Percentiles rank a stretch among this genome's conserved stretches.
Evolutionary conservation across 495 filamentous ascomycete species (phyloP).

Genomic region (Hypoxylon perforatum): DNA sequence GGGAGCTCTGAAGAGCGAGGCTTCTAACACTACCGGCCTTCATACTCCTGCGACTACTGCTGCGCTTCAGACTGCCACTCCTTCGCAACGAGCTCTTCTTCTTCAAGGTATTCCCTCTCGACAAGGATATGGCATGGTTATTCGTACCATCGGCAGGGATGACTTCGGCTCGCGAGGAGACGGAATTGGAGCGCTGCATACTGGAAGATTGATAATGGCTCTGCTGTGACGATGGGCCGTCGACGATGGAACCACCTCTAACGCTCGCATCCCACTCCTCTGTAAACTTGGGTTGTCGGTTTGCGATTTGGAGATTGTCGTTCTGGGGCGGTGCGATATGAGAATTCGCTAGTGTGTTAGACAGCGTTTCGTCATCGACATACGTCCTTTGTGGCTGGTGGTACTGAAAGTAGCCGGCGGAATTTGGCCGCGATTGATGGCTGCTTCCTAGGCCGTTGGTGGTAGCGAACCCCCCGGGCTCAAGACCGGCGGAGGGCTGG

Average conservation of each 20-base stretch:
- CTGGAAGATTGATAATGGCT: slow-evolving; percentile 39
- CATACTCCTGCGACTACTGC: slow-evolving; percentile 77
- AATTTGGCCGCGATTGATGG: slow-evolving; percentile 36
- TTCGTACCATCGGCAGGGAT: slow-evolving; percentile 56
- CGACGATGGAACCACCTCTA: slow-evolving; percentile 70
- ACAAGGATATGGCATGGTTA: slow-evolving; percentile 56
- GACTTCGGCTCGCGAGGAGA: slow-evolving; percentile 59
- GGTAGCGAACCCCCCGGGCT: slow-evolving; percentile 20
- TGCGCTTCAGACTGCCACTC: slow-evolving; percentile 79
- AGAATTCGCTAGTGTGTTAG: slow-evolving; percentile 56
- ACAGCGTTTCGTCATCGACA: slow-evolving; percentile 51
- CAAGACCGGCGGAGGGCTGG: slow-evolving; percentile 31
- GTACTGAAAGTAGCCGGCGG: slow-evolving; percentile 39
- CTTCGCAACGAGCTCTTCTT: slow-evolving; percentile 84
- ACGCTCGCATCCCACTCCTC: slow-evolving; percentile 80
- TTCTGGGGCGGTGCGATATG: slow-evolving; percentile 47
- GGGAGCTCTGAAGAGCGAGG: slow-evolving; percentile 69
- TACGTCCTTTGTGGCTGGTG: slow-evolving; percentile 37
- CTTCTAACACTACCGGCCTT: slow-evolving; percentile 85
- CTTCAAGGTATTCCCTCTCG: slow-evolving; percentile 81
- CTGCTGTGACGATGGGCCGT: slow-evolving; percentile 46
- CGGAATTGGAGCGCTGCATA: slow-evolving; percentile 61
- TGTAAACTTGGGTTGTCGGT: slow-evolving; percentile 61
- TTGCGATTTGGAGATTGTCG: slow-evolving; percentile 30
- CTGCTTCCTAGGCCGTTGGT: slow-evolving; percentile 20